Conservation (phyloP, 129 eudicot species). For the Chrysanthemum seticuspe region DNA sequence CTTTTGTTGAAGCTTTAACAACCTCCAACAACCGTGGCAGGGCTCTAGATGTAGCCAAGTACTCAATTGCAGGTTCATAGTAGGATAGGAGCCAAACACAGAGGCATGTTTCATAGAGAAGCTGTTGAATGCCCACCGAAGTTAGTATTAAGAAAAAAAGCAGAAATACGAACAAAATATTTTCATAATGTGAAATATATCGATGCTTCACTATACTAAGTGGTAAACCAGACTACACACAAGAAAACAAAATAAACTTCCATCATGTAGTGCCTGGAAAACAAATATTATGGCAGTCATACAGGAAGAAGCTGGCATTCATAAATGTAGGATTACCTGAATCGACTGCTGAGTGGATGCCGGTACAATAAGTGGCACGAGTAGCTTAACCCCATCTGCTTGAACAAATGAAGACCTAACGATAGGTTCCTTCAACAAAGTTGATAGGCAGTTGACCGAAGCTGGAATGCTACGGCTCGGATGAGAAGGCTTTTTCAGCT, state of each 20-base stretch:
- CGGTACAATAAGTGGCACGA: constrained; percentile 84
- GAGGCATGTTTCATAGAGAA: constrained; percentile 91
- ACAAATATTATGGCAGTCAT: constrained; percentile 3
- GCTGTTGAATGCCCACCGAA: constrained; percentile 46
- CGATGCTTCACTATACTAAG: too few relatives aligned
- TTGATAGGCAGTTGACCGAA: constrained; percentile 70
- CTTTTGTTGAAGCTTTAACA: constrained; percentile 87
- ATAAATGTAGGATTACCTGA: constrained; percentile 51
- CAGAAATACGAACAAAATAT: background rate
- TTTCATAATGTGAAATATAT: too few relatives aligned
- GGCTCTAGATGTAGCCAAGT: constrained; percentile 89
- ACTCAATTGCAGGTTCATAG: constrained; percentile 92
- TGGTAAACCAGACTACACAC: too few relatives aligned
- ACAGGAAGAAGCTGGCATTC: constrained; percentile 7
- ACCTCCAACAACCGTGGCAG: constrained; percentile 80
- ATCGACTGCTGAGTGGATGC: constrained; percentile 97
- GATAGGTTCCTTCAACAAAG: constrained; percentile 73
- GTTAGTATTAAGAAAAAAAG: background rate
- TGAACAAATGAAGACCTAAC: constrained; percentile 88
- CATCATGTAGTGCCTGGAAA: constrained; percentile 2
- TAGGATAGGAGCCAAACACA: constrained; percentile 97
- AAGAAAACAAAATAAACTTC: background rate
- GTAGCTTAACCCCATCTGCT: constrained; percentile 91
- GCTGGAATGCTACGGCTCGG: constrained; percentile 71
- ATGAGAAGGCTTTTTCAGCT: constrained; percentile 93